These are phyloP conservation scores for Ustilago cynodontis DNA, from an alignment of 1,284 basidiomycete species.

Conservation along the genomic window DNA sequence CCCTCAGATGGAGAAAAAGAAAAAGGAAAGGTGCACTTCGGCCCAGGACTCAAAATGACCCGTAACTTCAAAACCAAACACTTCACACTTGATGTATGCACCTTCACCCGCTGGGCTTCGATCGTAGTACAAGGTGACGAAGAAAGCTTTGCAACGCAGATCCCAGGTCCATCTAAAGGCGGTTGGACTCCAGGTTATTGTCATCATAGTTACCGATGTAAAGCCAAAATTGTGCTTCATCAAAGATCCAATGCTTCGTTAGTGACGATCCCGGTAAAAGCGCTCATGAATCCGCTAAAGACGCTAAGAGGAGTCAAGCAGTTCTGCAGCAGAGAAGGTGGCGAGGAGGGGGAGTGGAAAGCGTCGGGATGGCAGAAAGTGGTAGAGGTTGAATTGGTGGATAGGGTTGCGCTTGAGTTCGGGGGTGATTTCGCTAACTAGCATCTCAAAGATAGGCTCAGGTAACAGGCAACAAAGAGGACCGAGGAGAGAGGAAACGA, in stretches of 20 bases:
- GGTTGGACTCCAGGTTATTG: conserved; percentile 42
- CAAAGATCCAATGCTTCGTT: not conserved
- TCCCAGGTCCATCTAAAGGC: conserved; percentile 32
- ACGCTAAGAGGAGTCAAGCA: not conserved
- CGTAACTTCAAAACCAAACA: conserved; percentile 24
- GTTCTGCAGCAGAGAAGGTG: not conserved
- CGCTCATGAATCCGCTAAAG: not conserved
- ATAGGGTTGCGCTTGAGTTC: conserved; percentile 48
- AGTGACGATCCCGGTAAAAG: not conserved
- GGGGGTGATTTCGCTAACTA: conserved; percentile 43
- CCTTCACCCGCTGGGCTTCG: conserved; percentile 21
- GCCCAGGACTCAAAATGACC: conserved; percentile 21
- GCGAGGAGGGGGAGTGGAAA: conserved; percentile 2
- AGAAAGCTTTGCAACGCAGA: conserved; percentile 31
- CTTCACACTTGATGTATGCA: conserved; percentile 35
- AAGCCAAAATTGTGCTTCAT: conserved; percentile 18
- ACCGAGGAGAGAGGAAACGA: not conserved
- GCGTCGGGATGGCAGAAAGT: conserved; percentile 24
- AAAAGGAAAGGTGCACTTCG: conserved; percentile 8
- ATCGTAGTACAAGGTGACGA: conserved; percentile 21
- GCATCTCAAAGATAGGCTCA: no score
- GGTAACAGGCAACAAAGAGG: not conserved
- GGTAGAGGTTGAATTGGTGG: conserved; percentile 9
- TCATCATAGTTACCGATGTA: conserved; percentile 44
- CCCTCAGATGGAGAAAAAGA: not conserved